Evolutionary conservation across 176 grass and related monocot species (phyloP), one percentile per base, ranked within the genome.

Genomic region (Oryza meridionalis): DNA sequence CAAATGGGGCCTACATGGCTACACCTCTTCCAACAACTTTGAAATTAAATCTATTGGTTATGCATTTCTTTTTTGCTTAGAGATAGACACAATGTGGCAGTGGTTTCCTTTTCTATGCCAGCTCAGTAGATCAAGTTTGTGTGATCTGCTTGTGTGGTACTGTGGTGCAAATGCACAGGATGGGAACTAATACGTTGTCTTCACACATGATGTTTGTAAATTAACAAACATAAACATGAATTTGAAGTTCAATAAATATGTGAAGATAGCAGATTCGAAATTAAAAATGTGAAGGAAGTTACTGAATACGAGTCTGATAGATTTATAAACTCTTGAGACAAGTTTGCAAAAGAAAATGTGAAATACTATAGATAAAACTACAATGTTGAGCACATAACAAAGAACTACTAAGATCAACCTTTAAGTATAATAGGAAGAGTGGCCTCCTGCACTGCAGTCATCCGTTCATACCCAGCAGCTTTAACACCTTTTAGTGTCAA

Each of bases 371-470:
- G 81, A 35, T 72, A 50, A 65, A 71, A 59, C 22, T 24, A 51
- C 24, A 87, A 53, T 64, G 24, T 7, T 43, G 73, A 89, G 58
- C 50, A 79, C 49, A 77, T 24, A 88, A 59, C 11, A 88, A 61
- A 71, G 15, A 37, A 37, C 35, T 37, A 37, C 35, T 37, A 37
- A 37, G 35, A 50, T 44, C 37, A 81, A 98, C 96, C 96, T 98
- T 98, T 79, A 61, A 98, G 96, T 89, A 98, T 94, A 70, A 92
- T 58, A 49, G 91, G 93, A 86, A 95, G 92, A 59, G 96, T 98
- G 31, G 96, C 96, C 81, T 98, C 96, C 82, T 98, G 93, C 75
- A 98, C 93, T 40, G 89, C 77, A 80, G 96, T 98, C 96, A 98
- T 95, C 78, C 77, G 82, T 46, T 93, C 96, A 87, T 90, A 98